phyloP scores from a whole-genome alignment of 352 stramenopile genomes.

The Elongisporangium prolatum region DNA sequence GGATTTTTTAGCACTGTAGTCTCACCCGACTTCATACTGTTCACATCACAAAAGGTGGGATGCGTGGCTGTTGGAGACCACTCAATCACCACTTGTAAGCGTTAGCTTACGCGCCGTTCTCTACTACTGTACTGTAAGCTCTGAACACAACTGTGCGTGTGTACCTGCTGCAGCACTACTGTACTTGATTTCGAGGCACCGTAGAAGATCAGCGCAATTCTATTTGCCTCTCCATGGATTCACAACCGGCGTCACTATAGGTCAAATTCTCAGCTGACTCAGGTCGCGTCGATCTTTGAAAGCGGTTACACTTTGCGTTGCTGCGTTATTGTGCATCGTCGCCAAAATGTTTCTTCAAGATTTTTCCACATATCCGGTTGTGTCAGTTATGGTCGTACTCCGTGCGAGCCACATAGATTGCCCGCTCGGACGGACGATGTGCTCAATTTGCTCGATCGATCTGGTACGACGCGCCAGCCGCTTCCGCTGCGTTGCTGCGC shows the following conservation, averaged over 20 bases:
- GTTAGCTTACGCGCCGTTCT: background rate
- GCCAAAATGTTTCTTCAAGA: background rate
- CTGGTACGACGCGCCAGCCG: background rate
- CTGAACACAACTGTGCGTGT: background rate
- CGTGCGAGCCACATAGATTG: background rate
- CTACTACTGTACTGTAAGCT: background rate
- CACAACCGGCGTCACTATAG: background rate
- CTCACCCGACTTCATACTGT: too few relatives aligned
- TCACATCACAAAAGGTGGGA: background rate
- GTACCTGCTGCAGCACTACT: too few relatives aligned
- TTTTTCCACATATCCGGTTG: background rate
- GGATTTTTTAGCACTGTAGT: too few relatives aligned
- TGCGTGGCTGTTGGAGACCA: background rate
- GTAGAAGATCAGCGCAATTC: background rate
- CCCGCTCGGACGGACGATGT: background rate
- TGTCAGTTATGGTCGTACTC: background rate
- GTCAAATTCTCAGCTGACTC: background rate
- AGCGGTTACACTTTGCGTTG: background rate
- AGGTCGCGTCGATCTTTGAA: background rate
- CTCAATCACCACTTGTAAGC: background rate
- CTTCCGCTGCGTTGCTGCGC: background rate
- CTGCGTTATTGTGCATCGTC: background rate
- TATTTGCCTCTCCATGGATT: background rate
- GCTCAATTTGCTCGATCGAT: background rate
- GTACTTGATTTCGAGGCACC: background rate